Evolutionary conservation across 768 basidiomycete species (phyloP), one percentile per base, ranked within the genome.

Genomic region (Boletellus sp.): DNA sequence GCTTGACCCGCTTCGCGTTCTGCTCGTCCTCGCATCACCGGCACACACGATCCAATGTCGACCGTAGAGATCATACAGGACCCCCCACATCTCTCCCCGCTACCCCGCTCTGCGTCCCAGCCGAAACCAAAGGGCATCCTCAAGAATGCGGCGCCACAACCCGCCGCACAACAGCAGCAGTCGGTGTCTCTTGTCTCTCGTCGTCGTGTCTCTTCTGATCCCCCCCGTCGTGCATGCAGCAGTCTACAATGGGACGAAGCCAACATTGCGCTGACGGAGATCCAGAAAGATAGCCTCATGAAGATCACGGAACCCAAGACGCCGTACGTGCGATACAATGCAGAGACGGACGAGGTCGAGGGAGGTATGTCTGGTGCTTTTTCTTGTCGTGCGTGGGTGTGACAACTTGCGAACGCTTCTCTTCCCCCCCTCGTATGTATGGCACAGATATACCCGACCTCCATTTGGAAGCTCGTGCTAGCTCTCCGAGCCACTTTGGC

Each of bases 271-370:
- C 69, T 90, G 61, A 96, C 94, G 1, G 94, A 97, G 70, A 84
- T 92, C 57, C 83, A 88, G 76, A 95, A 95, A 70, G 93, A 95
- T 62, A 94, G 90, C 55, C 74, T 93, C 64, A 97, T 96, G 94
- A 97, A 96, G 81, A 97, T 97, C 63, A 93, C 90, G 3, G 94
- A 97, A 63, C 94, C 94, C 46, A 97, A 97, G 79, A 97, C 94
- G 10, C 94, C 94, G 2, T 97, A 89, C 69, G 94, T 97, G 47
- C 77, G 91, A 57, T 94, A 93, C 69, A 88, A 93, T 60, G 79
- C 90, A 3, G 85, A 87, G 64, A 85, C 85, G n/a, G 90, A 93
- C 66, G 78, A 79, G 47, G 71, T 92, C 37, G 90, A 93, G 68
- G 84, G 87, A 54, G 91, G 94, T 92, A 67, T 63, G 74, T 70